These are phyloP conservation scores for Phialemoniopsis sp. DNA, from an alignment of 2,329 filamentous ascomycete species.

Conservation along the genomic window DNA sequence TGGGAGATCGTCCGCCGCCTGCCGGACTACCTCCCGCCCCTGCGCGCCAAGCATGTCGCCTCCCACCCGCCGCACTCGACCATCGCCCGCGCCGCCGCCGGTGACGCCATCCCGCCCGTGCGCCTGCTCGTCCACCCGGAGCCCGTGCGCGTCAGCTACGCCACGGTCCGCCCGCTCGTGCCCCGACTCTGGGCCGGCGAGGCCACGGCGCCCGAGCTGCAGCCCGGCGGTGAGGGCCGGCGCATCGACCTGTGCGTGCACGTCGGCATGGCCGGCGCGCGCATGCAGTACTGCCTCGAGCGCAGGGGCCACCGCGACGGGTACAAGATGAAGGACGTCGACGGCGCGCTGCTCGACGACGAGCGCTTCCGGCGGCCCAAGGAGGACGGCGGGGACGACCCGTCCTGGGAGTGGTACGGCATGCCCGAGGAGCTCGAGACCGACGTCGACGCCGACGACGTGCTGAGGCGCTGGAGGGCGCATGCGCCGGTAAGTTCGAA, in stretches of 20 bases:
- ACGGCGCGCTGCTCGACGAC: conserved; percentile 54
- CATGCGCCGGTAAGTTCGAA: conserved; percentile 43
- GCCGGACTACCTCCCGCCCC: conserved; percentile 57
- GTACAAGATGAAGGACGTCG: conserved; percentile 68
- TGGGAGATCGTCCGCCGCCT: conserved; percentile 71
- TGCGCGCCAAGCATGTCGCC: conserved; percentile 30
- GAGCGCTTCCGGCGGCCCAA: conserved; percentile 27
- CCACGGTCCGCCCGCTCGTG: conserved; percentile 57
- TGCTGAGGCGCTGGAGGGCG: conserved; percentile 51
- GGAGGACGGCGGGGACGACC: conserved; percentile 25
- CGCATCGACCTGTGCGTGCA: conserved; percentile 67
- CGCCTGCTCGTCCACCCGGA: conserved; percentile 61
- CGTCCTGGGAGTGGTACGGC: conserved; percentile 47
- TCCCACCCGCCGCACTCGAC: conserved; percentile 11
- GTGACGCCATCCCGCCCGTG: conserved; percentile 36
- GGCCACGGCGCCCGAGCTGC: not conserved
- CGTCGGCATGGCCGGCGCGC: conserved; percentile 72
- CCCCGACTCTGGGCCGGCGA: conserved; percentile 54
- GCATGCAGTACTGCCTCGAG: conserved; percentile 67
- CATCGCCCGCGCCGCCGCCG: conserved; percentile 21
- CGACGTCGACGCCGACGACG: conserved; percentile 52
- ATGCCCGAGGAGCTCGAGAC: conserved; percentile 52
- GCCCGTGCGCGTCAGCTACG: conserved; percentile 69
- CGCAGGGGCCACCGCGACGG: conserved; percentile 65
- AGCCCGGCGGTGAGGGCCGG: no score